Evolutionary conservation across 2,329 filamentous ascomycete genomes (phyloP), one percentile per base, ranked within the genome.

Genomic region (Sporothrix pseudoabietina): DNA sequence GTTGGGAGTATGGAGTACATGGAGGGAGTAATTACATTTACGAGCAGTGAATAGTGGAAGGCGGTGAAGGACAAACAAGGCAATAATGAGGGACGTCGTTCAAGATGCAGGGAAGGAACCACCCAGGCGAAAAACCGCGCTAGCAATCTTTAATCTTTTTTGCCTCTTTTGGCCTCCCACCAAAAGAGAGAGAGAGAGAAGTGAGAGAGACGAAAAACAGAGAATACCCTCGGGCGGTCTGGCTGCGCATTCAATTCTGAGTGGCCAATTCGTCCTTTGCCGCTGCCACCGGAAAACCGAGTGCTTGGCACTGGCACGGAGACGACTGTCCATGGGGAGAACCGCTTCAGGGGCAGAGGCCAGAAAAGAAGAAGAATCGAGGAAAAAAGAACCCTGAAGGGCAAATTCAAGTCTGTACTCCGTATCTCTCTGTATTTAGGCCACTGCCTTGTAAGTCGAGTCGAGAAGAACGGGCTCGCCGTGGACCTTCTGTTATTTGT

Each of bases 221-320:
- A 49, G 44, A 49, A 49, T 49, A 49, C 30, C 39, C 41, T 63
- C 69, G 69, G 69, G 57, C 59, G 59, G 57, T 72, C 35, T 14
- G 59, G 49, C 52, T 30, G 52, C 44, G n/a, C 8, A 30, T 9
- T 72, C 19, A 69, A 30, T 9, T 72, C 19, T 72, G 47, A 72
- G 49, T 72, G 61, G 61, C 61, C 61, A 72, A 72, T 72, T 72
- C 49, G 41, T 71, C 19, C 59, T 55, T 72, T 55, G 10, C 22
- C 32, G 9, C 41, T 32, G 14, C 69, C 16, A 47, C 32, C 52
- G 19, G 30, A 69, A 52, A 69, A 69, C 39, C 61, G 22, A 16
- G 61, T 66, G 61, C 61, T 66, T 66, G 61, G 61, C 61, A 66
- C 39, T 66, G 61, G 61, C 61, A 66, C 39, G 9, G 22, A 66